A percentile compares a stretch with the other conserved stretches of the same genome.
phyloP scores from a whole-genome alignment of 208 protist species.

The Sergeia podlipaevii region DNA sequence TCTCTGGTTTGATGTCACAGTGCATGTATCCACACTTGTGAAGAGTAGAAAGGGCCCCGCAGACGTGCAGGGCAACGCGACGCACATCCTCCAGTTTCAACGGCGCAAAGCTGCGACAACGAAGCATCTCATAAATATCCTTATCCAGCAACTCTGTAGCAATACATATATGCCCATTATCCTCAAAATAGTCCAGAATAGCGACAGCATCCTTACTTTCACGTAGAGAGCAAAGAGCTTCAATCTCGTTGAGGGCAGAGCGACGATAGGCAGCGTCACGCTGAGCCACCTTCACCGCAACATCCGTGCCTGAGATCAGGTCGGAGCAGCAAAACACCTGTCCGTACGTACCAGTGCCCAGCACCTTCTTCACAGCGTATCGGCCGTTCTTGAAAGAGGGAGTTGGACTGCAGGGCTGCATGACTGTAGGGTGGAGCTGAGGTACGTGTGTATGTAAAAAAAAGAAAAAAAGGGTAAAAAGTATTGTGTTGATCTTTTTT shows the following conservation, averaged over 20 bases:
- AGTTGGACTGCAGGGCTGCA: constrained; percentile 46
- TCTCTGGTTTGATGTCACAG: constrained; percentile 97
- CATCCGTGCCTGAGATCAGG: constrained; percentile 50
- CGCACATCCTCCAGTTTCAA: constrained; percentile 53
- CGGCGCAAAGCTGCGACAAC: constrained; percentile 39
- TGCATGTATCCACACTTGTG: constrained; percentile 90
- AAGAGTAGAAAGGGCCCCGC: constrained; percentile 49
- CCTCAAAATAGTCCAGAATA: constrained; percentile 78
- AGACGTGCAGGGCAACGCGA: constrained; percentile 40
- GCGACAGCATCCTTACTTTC: constrained; percentile 32
- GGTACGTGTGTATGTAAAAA: not conserved
- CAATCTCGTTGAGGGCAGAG: constrained; percentile 80
- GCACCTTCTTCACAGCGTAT: constrained; percentile 63
- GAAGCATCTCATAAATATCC: constrained; percentile 74
- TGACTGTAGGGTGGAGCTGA: constrained; percentile 1
- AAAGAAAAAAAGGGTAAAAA: constrained; percentile 6
- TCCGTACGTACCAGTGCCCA: constrained; percentile 92
- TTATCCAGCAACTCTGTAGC: constrained; percentile 72
- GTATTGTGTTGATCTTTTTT: not conserved
- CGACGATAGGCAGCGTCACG: constrained; percentile 74
- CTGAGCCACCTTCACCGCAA: constrained; percentile 87
- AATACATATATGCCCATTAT: constrained; percentile 77
- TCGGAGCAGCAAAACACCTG: constrained; percentile 89
- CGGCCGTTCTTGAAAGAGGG: constrained; percentile 46
- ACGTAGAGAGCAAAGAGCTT: constrained; percentile 40